Evolutionary conservation across 2,329 filamentous ascomycete species (phyloP), one percentile per base, ranked within the genome.

Genomic region (Boeremia lycopersici): DNA sequence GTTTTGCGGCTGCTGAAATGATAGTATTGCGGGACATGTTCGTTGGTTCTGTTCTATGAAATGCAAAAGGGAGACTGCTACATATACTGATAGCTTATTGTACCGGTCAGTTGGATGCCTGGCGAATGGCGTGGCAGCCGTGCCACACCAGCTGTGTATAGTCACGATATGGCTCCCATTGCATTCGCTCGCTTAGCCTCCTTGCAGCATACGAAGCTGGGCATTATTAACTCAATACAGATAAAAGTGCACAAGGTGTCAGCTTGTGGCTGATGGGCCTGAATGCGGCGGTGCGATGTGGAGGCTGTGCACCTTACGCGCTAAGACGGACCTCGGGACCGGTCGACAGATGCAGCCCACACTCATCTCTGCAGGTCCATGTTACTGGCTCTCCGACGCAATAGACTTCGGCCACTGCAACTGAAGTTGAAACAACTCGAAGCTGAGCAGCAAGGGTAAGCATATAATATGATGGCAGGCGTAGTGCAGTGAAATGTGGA

Each of bases 71-170:
- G 4, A 6, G 26, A 23, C 28, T 38, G 29, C 25, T 55, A 33
- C 40, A 25, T 41, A 46, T 53, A 17, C 38, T 29, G 17, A 2
- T 26, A 23, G 33, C 25, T 17, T 38, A 25, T 23, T 19, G 35
- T n/a, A 38, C 34, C 17, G 45, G 39, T 48, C 28, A 48, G 52
- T 15, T 46, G 46, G 36, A 9, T 35, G 52, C 52, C 41, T 50
- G 46, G 50, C 36, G 23, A 45, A 6, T 13, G n/a, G 13, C 23
- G 33, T 30, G 25, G 15, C 47, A 28, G 19, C 30, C 31, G 12
- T 50, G 39, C 49, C 45, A 35, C 19, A 41, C 43, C 52, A 55
- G 46, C 46, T 35, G 40, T 8, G 52, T 33, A 55, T 41, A 55
- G 52, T 46, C 46, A 50, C 46, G 50, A 26, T 3, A 6, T 23